Evolutionary conservation across 208 protist genomes (phyloP).

Genomic region (Leishmania major): DNA sequence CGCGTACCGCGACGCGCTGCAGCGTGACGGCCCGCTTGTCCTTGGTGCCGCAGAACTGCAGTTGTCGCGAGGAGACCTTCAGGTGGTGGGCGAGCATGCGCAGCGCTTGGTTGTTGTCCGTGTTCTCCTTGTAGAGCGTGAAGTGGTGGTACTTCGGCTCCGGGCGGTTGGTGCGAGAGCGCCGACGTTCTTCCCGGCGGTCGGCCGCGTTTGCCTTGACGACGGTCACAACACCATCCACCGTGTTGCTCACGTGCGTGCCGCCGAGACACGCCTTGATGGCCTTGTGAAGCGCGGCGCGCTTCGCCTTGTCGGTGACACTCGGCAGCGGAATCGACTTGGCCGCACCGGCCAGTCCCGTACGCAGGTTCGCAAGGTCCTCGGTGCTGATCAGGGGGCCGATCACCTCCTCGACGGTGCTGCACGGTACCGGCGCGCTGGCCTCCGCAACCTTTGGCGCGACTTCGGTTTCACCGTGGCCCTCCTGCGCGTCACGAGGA

Average conservation of each 20-base stretch:
- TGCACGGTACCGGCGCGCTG: neutral
- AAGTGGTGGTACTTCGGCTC: constrained; percentile 82
- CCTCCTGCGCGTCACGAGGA: constrained; percentile 4
- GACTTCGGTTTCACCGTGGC: neutral
- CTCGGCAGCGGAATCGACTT: constrained; percentile 35
- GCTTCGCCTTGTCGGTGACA: constrained; percentile 62
- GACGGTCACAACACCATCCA: constrained; percentile 56
- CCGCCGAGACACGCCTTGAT: constrained; percentile 57
- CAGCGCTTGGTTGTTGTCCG: constrained; percentile 86
- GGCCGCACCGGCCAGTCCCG: constrained; percentile 29
- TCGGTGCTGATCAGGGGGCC: constrained; percentile 35
- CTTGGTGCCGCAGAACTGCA: constrained; percentile 95
- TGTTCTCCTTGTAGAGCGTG: constrained; percentile 95
- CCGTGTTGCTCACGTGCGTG: constrained; percentile 74
- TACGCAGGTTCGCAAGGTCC: constrained; percentile 53
- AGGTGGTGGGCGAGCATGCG: constrained; percentile 67
- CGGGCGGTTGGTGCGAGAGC: constrained; percentile 32
- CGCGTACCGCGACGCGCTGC: constrained; percentile 86
- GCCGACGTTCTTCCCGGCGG: constrained; percentile 61
- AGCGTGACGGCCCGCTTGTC: constrained; percentile 95
- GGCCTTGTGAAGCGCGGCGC: constrained; percentile 59
- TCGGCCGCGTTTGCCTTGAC: constrained; percentile 59
- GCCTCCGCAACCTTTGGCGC: neutral
- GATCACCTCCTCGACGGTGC: constrained; percentile 27
- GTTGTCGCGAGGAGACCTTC: constrained; percentile 53